Conservation (phyloP, 176 grass and related monocot genomes). For the Cenchrus purpureus region DNA sequence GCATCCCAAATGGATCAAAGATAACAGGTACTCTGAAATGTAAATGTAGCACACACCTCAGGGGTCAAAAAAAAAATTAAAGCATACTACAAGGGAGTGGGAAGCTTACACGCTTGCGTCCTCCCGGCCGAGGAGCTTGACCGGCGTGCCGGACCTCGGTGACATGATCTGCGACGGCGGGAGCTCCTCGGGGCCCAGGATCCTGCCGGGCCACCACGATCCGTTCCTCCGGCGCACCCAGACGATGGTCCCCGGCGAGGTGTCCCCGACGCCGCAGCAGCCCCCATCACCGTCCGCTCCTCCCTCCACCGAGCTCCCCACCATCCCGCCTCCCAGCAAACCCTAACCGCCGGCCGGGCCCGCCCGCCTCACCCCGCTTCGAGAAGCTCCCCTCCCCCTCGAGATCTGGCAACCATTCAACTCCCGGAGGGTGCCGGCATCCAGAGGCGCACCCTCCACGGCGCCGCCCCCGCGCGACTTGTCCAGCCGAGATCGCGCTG, state of each 20-base stretch:
- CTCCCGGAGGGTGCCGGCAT: slow-evolving; percentile 49
- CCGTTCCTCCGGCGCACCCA: slow-evolving; percentile 98
- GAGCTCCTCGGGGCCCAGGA: slow-evolving; percentile 81
- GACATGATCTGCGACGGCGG: slow-evolving; percentile 96
- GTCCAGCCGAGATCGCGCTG: slow-evolving; percentile 42
- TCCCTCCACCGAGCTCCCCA: slow-evolving; percentile 60
- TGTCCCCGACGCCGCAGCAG: slow-evolving; percentile 66
- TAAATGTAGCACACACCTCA: not conserved
- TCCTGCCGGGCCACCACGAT: slow-evolving; percentile 98
- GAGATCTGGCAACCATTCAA: slow-evolving; percentile 73
- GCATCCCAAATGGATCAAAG: slow-evolving; percentile 31
- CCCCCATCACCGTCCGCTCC: slow-evolving; percentile 54
- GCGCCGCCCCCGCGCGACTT: slow-evolving; percentile 25
- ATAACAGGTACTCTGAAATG: slow-evolving; percentile 27
- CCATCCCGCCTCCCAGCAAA: slow-evolving; percentile 56
- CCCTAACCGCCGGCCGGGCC: slow-evolving; percentile 43
- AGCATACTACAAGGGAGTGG: slow-evolving; percentile 4
- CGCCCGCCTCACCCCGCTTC: slow-evolving; percentile 51
- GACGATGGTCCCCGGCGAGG: slow-evolving; percentile 89
- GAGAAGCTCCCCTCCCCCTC: slow-evolving; percentile 51
- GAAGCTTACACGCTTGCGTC: slow-evolving; percentile 95
- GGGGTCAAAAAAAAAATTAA: not conserved
- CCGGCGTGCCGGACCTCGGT: slow-evolving; percentile 93
- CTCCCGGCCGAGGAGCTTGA: slow-evolving; percentile 97
- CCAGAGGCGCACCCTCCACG: slow-evolving; percentile 30